Conservation (phyloP, 129 eudicot species). For the Helianthus tuberosus region DNA sequence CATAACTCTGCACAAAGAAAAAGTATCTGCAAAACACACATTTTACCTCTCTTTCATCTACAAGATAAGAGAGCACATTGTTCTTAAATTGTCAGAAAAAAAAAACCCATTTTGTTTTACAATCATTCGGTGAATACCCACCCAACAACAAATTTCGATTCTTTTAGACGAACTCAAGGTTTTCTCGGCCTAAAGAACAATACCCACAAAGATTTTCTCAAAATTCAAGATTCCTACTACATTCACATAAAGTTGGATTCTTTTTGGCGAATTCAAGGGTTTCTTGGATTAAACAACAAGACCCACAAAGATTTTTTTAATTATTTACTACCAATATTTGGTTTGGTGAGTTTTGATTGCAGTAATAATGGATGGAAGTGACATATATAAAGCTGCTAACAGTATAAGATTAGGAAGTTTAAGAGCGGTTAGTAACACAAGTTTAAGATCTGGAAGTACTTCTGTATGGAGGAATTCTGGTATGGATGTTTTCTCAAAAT, state of each 20-base stretch:
- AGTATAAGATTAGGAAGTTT: slow-evolving; percentile 44
- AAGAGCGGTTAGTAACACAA: slow-evolving; percentile 42
- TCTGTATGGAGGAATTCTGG: slow-evolving; percentile 61
- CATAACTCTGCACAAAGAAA: neutral
- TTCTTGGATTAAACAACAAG: slow-evolving; percentile 16
- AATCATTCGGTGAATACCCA: too few relatives aligned
- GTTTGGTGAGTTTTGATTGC: slow-evolving; percentile 23
- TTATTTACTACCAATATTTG: neutral
- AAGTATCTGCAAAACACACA: neutral
- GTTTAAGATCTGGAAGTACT: slow-evolving; percentile 54
- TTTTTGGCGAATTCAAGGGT: neutral
- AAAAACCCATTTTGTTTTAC: too few relatives aligned
- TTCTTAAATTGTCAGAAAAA: neutral
- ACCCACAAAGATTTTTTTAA: slow-evolving; percentile 21
- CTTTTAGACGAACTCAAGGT: neutral
- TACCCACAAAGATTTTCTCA: neutral
- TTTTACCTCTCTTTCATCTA: slow-evolving; percentile 11
- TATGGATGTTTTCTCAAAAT: slow-evolving; percentile 56
- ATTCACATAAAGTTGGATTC: neutral
- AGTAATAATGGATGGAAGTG: slow-evolving; percentile 41
- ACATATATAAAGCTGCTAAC: slow-evolving; percentile 36
- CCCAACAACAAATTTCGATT: neutral
- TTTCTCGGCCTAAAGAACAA: neutral
- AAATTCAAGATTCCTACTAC: neutral
- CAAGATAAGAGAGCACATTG: neutral